These are phyloP conservation scores for Yamadazyma sp. DNA, from an alignment of 805 yeast genomes.

Conservation along the genomic window DNA sequence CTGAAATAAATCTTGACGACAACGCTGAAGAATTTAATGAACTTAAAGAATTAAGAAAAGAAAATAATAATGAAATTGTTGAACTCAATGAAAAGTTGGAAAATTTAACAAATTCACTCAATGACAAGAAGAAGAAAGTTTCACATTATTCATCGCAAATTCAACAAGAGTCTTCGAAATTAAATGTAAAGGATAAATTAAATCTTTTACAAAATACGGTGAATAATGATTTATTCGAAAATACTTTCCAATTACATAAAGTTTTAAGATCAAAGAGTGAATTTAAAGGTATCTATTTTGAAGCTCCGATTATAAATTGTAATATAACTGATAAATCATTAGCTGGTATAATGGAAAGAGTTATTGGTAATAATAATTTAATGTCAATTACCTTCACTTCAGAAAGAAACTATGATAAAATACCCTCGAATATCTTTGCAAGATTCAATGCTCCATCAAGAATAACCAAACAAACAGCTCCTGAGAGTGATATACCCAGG, in stretches of 20 bases:
- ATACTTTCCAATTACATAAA: slow-evolving; percentile 17
- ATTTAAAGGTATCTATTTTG: slow-evolving; percentile 49
- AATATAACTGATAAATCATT: slow-evolving; percentile 46
- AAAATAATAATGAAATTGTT: slow-evolving; percentile 10
- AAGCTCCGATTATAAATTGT: slow-evolving; percentile 73
- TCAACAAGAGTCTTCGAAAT: slow-evolving; percentile 7
- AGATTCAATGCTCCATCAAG: slow-evolving; percentile 55
- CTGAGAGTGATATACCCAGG: slow-evolving; percentile 17
- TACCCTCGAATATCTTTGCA: slow-evolving; percentile 23
- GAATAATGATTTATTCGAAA: not conserved
- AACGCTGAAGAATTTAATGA: slow-evolving; percentile 8
- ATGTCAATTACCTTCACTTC: slow-evolving; percentile 62
- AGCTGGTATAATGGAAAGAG: slow-evolving; percentile 56
- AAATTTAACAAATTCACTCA: slow-evolving; percentile 17
- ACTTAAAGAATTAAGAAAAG: slow-evolving; percentile 13
- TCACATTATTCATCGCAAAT: slow-evolving; percentile 14
- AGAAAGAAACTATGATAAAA: slow-evolving; percentile 43
- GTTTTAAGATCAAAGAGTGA: slow-evolving; percentile 38
- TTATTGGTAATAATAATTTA: slow-evolving; percentile 51
- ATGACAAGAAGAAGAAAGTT: slow-evolving; percentile 13
- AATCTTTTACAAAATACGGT: slow-evolving; percentile 4
- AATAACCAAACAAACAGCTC: slow-evolving; percentile 27
- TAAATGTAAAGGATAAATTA: slow-evolving; percentile 9
- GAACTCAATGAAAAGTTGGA: slow-evolving; percentile 20
- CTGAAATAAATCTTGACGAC: slow-evolving; percentile 9